A percentile compares a stretch with the other conserved stretches of the same genome.
These are phyloP conservation scores for Fusarium sp. DNA, from an alignment of 2,329 filamentous ascomycete species.

Conservation along the genomic window DNA sequence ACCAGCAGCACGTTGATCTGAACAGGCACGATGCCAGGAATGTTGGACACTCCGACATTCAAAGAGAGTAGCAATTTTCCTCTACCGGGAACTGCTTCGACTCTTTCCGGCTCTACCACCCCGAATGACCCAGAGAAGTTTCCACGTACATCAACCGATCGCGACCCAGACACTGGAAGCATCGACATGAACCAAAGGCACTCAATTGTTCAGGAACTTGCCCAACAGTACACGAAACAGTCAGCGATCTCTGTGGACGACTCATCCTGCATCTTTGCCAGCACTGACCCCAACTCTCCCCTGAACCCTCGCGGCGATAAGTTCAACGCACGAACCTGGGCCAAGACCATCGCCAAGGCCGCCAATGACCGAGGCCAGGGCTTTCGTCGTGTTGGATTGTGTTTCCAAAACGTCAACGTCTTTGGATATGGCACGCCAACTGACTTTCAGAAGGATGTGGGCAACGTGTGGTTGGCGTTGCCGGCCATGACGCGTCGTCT, in stretches of 20 bases:
- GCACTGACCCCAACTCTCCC: not conserved
- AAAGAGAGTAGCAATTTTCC: not conserved
- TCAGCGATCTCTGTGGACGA: not conserved
- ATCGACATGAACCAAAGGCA: not conserved
- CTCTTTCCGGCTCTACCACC: not conserved
- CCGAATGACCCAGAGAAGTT: not conserved
- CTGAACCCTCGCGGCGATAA: conserved; percentile 54
- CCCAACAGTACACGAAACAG: not conserved
- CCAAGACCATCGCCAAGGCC: conserved; percentile 50
- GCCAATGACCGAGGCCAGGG: conserved; percentile 37
- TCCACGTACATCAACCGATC: not conserved
- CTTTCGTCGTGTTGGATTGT: conserved; percentile 28
- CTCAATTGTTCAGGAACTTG: not conserved
- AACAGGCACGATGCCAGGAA: not conserved
- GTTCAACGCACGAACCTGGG: conserved; percentile 58
- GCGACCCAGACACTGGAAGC: not conserved
- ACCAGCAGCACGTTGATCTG: too few relatives aligned
- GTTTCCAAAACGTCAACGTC: conserved; percentile 40
- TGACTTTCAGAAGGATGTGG: conserved; percentile 41
- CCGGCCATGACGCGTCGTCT: conserved; percentile 56
- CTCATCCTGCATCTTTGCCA: not conserved
- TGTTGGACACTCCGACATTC: not conserved
- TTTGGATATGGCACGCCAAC: conserved; percentile 40
- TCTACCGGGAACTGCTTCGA: not conserved
- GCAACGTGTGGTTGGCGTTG: conserved; percentile 29